A percentile compares a stretch with the other conserved stretches of the same genome.
Evolutionary conservation across 441 rosid genomes (phyloP).

Genomic region (Erodium texanum): DNA sequence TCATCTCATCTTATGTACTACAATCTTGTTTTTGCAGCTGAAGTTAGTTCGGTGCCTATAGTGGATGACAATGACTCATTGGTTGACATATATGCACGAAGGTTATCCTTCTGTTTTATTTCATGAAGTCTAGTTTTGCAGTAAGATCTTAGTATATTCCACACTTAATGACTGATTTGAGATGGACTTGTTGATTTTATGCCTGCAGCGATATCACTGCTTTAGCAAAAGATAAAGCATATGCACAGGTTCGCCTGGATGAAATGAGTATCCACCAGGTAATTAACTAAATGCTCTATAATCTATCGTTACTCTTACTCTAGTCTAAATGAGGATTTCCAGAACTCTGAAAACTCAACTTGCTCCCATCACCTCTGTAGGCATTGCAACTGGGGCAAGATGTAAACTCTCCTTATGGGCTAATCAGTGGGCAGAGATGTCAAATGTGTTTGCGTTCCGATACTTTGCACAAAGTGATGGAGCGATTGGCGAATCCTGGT

Average conservation of each 20-base stretch:
- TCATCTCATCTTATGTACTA: background rate
- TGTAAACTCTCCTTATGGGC: constrained; percentile 44
- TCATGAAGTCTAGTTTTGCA: background rate
- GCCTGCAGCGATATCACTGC: constrained; percentile 85
- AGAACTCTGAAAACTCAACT: too few relatives aligned
- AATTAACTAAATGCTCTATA: constrained; percentile 12
- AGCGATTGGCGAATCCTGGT: constrained; percentile 83
- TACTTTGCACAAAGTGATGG: constrained; percentile 63
- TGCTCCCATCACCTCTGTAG: constrained; percentile 23
- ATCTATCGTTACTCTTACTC: background rate
- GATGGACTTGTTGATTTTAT: constrained; percentile 1
- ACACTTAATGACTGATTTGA: background rate
- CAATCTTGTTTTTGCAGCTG: constrained; percentile 41
- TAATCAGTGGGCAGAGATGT: constrained; percentile 62
- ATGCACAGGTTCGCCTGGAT: constrained; percentile 80
- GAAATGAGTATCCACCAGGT: constrained; percentile 92
- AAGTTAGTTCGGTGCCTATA: constrained; percentile 90
- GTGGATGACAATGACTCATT: constrained; percentile 95
- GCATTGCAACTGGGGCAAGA: constrained; percentile 92
- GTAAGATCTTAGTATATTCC: constrained; percentile 13
- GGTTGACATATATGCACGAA: constrained; percentile 83
- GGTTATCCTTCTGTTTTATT: constrained; percentile 37
- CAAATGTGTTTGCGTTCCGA: constrained; percentile 75
- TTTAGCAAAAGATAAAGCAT: constrained; percentile 88
- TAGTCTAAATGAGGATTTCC: too few relatives aligned